Evolutionary conservation across 257 asterid species (phyloP).

Genomic region (Ehretia macrophylla): DNA sequence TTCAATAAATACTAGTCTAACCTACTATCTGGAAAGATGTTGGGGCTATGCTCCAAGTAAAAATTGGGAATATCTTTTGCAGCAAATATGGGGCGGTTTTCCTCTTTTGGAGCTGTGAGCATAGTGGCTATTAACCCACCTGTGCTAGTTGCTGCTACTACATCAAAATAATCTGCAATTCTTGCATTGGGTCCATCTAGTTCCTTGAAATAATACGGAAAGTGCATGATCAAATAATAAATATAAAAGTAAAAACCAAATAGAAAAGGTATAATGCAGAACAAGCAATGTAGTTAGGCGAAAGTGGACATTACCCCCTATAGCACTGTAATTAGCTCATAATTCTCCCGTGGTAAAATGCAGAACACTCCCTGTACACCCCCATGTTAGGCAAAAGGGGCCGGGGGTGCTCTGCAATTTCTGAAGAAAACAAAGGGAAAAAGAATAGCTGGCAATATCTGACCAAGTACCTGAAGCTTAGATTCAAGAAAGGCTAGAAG

Average conservation of each 20-base stretch:
- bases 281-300: too few species aligned
- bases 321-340: too few species aligned
- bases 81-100: conserved; percentile 32
- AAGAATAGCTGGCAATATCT: too few species aligned
- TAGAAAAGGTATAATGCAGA: too few species aligned
- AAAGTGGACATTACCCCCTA: too few species aligned
- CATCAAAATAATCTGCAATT: conserved; percentile 47
- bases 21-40: conserved; percentile 33
- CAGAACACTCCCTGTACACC: too few species aligned
- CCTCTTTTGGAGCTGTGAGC: conserved; percentile 36
- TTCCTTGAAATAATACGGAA: conserved; percentile 18
- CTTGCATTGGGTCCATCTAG: conserved; percentile 44
- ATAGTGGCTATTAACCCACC: conserved; percentile 43
- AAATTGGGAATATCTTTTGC: conserved; percentile 38
- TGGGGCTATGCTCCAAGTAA: conserved; percentile 35
- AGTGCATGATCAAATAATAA: too few species aligned
- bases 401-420: too few species aligned
- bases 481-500: conserved; percentile 53
- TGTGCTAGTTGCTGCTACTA: conserved; percentile 50
- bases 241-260: background rate
- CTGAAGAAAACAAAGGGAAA: too few species aligned
- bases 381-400: too few species aligned
- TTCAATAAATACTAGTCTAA: background rate
- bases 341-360: too few species aligned
- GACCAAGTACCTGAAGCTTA: conserved; percentile 48